phyloP scores from a whole-genome alignment of 176 grass and related monocot genomes.

The Ensete glaucum region DNA sequence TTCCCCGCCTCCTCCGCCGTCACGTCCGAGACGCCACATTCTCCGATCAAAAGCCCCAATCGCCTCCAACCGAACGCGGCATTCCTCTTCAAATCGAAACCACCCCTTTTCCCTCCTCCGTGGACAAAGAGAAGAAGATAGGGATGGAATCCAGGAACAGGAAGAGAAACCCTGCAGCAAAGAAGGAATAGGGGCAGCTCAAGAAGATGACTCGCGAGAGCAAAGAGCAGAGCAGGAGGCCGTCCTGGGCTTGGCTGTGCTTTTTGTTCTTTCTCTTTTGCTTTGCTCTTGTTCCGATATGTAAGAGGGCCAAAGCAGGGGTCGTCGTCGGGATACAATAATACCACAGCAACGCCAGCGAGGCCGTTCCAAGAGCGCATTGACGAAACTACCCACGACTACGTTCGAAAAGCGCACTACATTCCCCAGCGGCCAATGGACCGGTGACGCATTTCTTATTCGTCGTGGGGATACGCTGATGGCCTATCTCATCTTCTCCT shows the following conservation, averaged over 20 bases:
- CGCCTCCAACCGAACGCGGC: background rate
- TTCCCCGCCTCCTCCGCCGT: too few relatives aligned
- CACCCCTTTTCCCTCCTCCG: background rate
- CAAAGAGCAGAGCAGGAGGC: background rate
- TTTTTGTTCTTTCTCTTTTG: background rate
- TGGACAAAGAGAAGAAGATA: background rate
- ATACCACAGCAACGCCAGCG: background rate
- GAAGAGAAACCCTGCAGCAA: background rate
- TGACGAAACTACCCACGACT: background rate
- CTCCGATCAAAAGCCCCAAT: background rate
- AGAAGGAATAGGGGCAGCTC: background rate
- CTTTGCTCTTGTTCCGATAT: conserved; percentile 6
- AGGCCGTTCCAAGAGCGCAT: background rate
- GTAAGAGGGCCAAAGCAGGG: background rate
- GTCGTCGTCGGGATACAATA: background rate
- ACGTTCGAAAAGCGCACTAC: background rate
- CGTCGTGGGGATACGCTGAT: too few relatives aligned
- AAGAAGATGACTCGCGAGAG: background rate
- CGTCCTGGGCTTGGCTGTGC: conserved; percentile 2
- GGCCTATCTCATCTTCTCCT: background rate
- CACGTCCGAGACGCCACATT: too few relatives aligned
- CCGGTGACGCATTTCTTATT: background rate
- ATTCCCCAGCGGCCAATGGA: background rate
- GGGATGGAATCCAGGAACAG: background rate
- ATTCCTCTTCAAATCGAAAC: background rate